phyloP scores from a whole-genome alignment of 2,329 filamentous ascomycete genomes.

The Penicillium aurantiogriseum region DNA sequence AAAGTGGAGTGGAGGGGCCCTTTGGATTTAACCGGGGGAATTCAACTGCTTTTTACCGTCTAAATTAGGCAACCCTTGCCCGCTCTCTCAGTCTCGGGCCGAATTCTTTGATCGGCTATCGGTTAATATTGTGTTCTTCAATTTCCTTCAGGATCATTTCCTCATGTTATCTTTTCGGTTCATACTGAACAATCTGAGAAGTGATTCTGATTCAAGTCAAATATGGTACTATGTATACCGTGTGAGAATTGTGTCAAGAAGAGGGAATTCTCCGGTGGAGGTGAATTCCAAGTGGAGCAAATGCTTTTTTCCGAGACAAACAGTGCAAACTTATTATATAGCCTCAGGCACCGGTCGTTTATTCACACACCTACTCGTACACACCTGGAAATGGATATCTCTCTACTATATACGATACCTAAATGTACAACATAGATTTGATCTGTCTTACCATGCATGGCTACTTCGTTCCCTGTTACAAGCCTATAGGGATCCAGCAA shows the following conservation, averaged over 20 bases:
- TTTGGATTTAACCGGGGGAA: slow-evolving; percentile 24
- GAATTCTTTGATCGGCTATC: slow-evolving; percentile 20
- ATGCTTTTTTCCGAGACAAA: neutral
- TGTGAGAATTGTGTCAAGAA: neutral
- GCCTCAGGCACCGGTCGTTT: neutral
- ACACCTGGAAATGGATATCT: no score
- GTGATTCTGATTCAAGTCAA: neutral
- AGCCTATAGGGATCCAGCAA: neutral
- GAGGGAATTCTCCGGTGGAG: slow-evolving; percentile 5
- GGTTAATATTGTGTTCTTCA: slow-evolving; percentile 14
- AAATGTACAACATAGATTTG: neutral
- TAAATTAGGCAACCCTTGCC: slow-evolving; percentile 9
- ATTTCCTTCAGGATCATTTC: neutral
- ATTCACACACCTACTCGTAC: no score
- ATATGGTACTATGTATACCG: neutral
- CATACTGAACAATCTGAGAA: neutral
- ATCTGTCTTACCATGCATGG: neutral
- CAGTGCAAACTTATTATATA: neutral
- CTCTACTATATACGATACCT: neutral
- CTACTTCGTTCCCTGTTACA: neutral
- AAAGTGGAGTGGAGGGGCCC: slow-evolving; percentile 23
- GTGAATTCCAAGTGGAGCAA: slow-evolving; percentile 1
- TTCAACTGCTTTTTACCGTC: slow-evolving; percentile 7
- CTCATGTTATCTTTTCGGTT: neutral
- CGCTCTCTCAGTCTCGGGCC: slow-evolving; percentile 13